These are phyloP conservation scores for Meyerozyma guilliermondii DNA, from an alignment of 1,139 yeast genomes.

Conservation along the genomic window DNA sequence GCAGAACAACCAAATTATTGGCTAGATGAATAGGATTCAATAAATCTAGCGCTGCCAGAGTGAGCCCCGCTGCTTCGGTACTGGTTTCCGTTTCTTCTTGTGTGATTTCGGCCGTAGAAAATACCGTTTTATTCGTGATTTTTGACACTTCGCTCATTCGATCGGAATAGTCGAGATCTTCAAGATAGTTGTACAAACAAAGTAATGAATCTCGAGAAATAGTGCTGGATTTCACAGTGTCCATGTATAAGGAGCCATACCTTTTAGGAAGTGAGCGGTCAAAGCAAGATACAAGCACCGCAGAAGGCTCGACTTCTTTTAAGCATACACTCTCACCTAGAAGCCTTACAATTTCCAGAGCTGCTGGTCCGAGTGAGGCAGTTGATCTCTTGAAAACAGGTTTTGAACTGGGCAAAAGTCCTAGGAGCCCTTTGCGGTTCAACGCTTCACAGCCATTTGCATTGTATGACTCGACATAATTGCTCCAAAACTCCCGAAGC, in stretches of 20 bases:
- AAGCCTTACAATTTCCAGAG: conserved; percentile 10
- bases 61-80: conserved; percentile 8
- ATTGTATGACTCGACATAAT: conserved; percentile 26
- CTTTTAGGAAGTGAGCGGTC: conserved; percentile 23
- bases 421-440: conserved; percentile 34
- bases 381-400: conserved; percentile 27
- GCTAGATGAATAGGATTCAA: conserved; percentile 33
- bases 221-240: conserved; percentile 6
- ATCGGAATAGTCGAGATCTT: conserved; percentile 28
- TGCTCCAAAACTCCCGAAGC: conserved; percentile 25
- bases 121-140: conserved; percentile 15
- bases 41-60: conserved; percentile 21
- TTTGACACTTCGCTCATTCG: conserved; percentile 18
- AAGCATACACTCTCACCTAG: conserved; percentile 13
- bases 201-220: conserved; percentile 15
- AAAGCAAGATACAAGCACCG: conserved; percentile 24
- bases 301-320: conserved; percentile 8
- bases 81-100: conserved; percentile 6
- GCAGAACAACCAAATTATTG: conserved; percentile 35
- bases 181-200: conserved; percentile 29
- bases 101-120: conserved; percentile 5
- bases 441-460: conserved; percentile 19
- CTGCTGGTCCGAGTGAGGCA: conserved; percentile 15
- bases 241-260: conserved; percentile 28
- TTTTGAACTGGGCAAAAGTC: conserved; percentile 18